A percentile compares a stretch with the other conserved stretches of the same genome.
These are phyloP conservation scores for Pichia membranifaciens DNA, from an alignment of 805 yeast genomes.

Conservation along the genomic window DNA sequence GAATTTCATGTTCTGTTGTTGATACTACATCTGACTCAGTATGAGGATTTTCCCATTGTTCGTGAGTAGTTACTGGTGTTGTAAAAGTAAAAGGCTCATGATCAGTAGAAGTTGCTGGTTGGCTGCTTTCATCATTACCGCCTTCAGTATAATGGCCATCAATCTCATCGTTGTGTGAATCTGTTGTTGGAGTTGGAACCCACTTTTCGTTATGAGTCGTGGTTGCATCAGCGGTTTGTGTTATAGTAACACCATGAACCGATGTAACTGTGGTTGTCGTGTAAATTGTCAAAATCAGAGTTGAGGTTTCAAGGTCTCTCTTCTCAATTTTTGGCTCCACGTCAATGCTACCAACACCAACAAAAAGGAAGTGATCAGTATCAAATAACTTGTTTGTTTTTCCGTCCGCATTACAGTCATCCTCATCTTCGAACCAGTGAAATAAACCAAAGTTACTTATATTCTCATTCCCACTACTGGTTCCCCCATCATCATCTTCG, in stretches of 20 bases:
- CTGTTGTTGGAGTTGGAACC: no score
- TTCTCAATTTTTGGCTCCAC: neutral
- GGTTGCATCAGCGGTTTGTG: neutral
- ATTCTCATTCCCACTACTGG: neutral
- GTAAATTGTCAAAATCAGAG: conserved; percentile 7
- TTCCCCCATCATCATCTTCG: neutral
- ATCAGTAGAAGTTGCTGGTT: no score
- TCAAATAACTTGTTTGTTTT: conserved; percentile 16
- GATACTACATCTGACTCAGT: no score
- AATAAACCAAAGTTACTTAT: conserved; percentile 1
- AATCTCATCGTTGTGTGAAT: no score
- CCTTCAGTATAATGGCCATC: no score
- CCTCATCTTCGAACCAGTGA: conserved; percentile 15
- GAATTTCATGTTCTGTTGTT: no score
- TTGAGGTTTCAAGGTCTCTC: conserved; percentile 1
- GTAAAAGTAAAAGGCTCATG: no score
- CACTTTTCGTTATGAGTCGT: neutral
- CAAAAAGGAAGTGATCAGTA: conserved; percentile 24
- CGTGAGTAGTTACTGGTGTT: neutral
- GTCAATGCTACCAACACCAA: conserved; percentile 25
- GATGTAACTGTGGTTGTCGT: conserved; percentile 15
- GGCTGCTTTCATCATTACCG: no score
- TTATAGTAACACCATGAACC: conserved; percentile 2
- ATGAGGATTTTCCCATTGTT: neutral
- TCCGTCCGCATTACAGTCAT: conserved; percentile 14